Percentiles rank a stretch among this genome's conserved stretches.
phyloP scores from a whole-genome alignment of 1,284 basidiomycete genomes.

The Sphaerobolus stellatus region DNA sequence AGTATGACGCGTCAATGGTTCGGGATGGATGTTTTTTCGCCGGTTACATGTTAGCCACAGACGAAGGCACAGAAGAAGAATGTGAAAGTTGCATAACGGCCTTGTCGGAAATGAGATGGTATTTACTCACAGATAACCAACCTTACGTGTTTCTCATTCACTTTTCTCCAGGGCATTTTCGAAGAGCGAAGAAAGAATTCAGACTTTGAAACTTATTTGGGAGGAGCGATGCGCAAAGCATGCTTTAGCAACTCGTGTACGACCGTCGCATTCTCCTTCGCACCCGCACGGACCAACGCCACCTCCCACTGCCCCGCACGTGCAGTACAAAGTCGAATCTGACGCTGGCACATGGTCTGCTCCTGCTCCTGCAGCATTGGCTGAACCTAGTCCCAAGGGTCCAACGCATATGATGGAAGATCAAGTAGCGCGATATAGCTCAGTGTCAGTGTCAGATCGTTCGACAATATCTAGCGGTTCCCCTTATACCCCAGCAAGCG shows the following conservation, averaged over 20 bases:
- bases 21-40: slow-evolving; percentile 81
- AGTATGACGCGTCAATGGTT: slow-evolving; percentile 78
- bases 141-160: neutral
- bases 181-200: slow-evolving; percentile 67
- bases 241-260: neutral
- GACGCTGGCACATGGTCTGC: slow-evolving; percentile 4
- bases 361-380: neutral
- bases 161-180: slow-evolving; percentile 47
- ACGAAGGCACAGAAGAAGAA: slow-evolving; percentile 63
- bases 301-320: neutral
- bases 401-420: neutral
- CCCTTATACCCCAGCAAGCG: no score
- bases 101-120: slow-evolving; percentile 76
- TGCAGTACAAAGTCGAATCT: slow-evolving; percentile 3
- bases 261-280: neutral
- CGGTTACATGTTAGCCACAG: slow-evolving; percentile 63
- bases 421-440: neutral
- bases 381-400: neutral
- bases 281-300: neutral
- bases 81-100: slow-evolving; percentile 69
- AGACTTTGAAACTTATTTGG: slow-evolving; percentile 63
- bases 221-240: slow-evolving; percentile 32
- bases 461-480: neutral
- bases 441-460: neutral
- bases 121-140: neutral